phyloP scores from a whole-genome alignment of 331 rosid genomes.

The Malus hybrid region DNA sequence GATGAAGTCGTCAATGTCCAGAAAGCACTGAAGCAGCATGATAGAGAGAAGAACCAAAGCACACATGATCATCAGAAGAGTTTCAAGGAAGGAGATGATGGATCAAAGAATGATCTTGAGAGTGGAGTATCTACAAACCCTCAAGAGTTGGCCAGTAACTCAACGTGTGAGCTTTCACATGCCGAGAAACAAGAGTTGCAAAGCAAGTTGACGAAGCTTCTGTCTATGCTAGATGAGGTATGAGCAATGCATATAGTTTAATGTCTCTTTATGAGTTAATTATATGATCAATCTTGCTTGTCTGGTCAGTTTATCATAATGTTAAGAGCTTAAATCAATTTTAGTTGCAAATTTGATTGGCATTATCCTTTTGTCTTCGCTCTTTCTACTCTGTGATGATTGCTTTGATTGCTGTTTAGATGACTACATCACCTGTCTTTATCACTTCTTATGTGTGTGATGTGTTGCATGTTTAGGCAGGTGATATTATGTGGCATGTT shows the following conservation, averaged over 20 bases:
- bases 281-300: neutral
- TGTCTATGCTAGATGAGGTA: constrained; percentile 81
- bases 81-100: constrained; percentile 18
- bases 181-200: constrained; percentile 71
- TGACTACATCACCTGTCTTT: neutral
- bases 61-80: constrained; percentile 26
- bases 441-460: neutral
- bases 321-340: neutral
- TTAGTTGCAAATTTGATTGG: neutral
- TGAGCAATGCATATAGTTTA: constrained; percentile 1
- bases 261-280: neutral
- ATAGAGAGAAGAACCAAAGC: constrained; percentile 27
- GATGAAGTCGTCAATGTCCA: constrained; percentile 73
- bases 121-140: constrained; percentile 36
- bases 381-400: neutral
- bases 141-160: constrained; percentile 38
- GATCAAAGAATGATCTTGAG: constrained; percentile 38
- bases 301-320: neutral
- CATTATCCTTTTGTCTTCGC: neutral
- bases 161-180: constrained; percentile 52
- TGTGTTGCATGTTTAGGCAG: neutral
- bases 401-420: neutral
- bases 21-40: constrained; percentile 43
- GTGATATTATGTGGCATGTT: neutral
- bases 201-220: constrained; percentile 60